Evolutionary conservation across 306 rosid species (phyloP).

Genomic region (Dryas alaskensis): DNA sequence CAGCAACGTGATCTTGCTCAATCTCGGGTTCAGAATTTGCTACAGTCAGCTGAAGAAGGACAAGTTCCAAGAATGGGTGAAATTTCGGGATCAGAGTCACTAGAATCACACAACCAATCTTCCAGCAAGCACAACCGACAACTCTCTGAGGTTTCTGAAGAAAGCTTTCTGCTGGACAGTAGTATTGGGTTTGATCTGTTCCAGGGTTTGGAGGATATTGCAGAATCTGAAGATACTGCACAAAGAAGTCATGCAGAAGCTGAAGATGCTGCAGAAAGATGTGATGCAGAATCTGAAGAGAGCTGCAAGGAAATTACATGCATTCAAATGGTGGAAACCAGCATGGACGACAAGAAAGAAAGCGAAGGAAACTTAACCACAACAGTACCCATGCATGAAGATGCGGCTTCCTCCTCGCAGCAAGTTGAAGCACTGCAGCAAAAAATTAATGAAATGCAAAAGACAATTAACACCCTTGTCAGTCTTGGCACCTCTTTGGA

Average conservation of each 20-base stretch:
- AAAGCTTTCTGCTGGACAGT: conserved; percentile 47
- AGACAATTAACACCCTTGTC: conserved; percentile 39
- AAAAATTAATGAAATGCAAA: conserved; percentile 41
- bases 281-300: neutral
- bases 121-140: conserved; percentile 33
- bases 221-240: conserved; percentile 32
- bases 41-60: conserved; percentile 45
- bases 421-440: conserved; percentile 27
- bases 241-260: conserved; percentile 15
- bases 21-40: conserved; percentile 52
- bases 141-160: conserved; percentile 43
- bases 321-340: conserved; percentile 42
- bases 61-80: conserved; percentile 28
- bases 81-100: conserved; percentile 28
- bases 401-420: conserved; percentile 24
- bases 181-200: conserved; percentile 45
- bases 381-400: neutral
- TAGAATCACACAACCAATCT: conserved; percentile 19
- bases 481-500: conserved; percentile 37
- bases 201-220: conserved; percentile 52
- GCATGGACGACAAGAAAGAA: conserved; percentile 31
- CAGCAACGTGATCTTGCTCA: conserved; percentile 71
- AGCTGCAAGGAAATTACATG: conserved; percentile 55
- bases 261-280: neutral
- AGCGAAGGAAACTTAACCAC: conserved; percentile 28